Evolutionary conservation across 345 rosid species (phyloP), one percentile per base, ranked within the genome.

Genomic region (Camelina sativa): DNA sequence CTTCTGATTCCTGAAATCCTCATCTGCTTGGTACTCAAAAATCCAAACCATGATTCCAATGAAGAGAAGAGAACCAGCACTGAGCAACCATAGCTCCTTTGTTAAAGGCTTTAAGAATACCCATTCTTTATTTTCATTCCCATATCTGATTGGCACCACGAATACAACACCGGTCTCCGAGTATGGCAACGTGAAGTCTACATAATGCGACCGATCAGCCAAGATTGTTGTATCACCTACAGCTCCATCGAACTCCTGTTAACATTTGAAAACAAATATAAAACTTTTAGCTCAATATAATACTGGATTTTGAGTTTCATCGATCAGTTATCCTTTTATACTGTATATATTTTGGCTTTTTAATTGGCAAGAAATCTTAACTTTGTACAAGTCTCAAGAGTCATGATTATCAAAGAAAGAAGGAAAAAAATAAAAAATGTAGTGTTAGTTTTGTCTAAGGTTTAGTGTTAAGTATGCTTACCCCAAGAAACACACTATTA

Each of bases 131-230:
- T 79, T 86, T 20, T 67, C 63, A 8, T 55, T 63, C 22, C 73
- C 73, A 41, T 85, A 81, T 57, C 52, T 84, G 11, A 85, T 70
- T 0, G 87, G 88, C 4, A 91, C 93, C 2, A 91, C 41, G 80
- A 91, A 89, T 3, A 84, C 65, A 11, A 91, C 84, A 2, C 96
- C 97, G 0, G 93, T 83, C 62, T 89, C 88, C 0, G 89, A 81
- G 80, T 84, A 93, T 0, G 97, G 98, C 44, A 89, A 37, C 0
- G 96, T 83, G 50, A 89, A 93, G 54, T 91, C 98, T 0, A 87
- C 91, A 58, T 69, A 23, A 75, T 2, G 0, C 7, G 98, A 85
- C 54, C 97, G 84, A 20, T 89, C 84, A 0, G 80, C 77, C 0
- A 78, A 28, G 4, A 91, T 85, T 23, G 98, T 84, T 0, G 57